Conservation (phyloP, 1,284 basidiomycete species). For the Exobasidium cylindrosporum region DNA sequence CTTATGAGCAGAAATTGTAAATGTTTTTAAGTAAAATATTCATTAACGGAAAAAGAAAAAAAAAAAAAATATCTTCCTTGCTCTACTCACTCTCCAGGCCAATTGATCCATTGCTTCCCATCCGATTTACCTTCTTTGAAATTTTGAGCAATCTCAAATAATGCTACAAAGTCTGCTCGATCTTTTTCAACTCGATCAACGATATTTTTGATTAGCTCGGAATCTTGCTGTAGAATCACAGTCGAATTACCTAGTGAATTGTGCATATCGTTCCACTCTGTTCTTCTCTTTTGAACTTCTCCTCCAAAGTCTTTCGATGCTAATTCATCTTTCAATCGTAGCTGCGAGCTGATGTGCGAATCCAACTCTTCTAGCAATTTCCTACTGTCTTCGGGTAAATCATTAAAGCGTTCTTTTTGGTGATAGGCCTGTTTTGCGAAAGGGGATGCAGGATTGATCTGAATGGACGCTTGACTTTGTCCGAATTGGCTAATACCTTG, state of each 20-base stretch:
- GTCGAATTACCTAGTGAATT: constrained; percentile 17
- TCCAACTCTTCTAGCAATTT: constrained; percentile 50
- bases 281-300: constrained; percentile 36
- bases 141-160: constrained; percentile 41
- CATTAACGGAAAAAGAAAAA: no score
- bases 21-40: background rate
- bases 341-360: constrained; percentile 17
- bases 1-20: constrained; percentile 7
- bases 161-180: constrained; percentile 34
- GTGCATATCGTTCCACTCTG: constrained; percentile 39
- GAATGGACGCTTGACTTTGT: constrained; percentile 12
- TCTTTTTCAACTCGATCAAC: constrained; percentile 36
- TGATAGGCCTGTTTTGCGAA: constrained; percentile 42
- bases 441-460: constrained; percentile 21
- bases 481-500: constrained; percentile 14
- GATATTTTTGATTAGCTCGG: constrained; percentile 25
- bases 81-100: constrained; percentile 32
- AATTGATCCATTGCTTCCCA: constrained; percentile 7
- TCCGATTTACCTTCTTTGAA: constrained; percentile 25
- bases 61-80: no score
- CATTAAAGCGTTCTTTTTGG: constrained; percentile 52
- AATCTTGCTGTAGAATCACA: constrained; percentile 39
- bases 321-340: constrained; percentile 19
- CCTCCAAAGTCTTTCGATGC: constrained; percentile 22
- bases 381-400: constrained; percentile 44